Conservation (phyloP, 345 rosid species). For the Abelmoschus esculentus region DNA sequence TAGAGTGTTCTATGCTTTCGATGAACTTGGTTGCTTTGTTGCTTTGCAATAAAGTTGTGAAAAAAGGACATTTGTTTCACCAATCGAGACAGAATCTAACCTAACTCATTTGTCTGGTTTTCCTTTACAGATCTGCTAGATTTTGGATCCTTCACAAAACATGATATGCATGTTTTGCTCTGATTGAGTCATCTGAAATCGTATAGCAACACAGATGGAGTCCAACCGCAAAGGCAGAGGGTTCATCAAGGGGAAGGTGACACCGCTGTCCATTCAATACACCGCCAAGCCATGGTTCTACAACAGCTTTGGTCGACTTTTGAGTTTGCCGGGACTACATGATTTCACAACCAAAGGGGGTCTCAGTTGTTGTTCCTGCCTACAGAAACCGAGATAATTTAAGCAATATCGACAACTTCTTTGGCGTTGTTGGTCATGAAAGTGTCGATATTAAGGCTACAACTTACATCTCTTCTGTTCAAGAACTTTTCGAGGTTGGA, state of each 20-base stretch:
- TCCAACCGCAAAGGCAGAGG: conserved; percentile 42
- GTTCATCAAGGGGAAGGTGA: conserved; percentile 42
- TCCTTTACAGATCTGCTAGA: neutral
- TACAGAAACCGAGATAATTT: conserved; percentile 17
- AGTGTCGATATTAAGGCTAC: conserved; percentile 41
- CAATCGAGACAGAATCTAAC: neutral
- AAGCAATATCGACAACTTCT: conserved; percentile 24
- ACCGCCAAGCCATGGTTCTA: too few relatives aligned
- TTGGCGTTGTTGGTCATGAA: conserved; percentile 29
- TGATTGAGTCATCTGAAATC: neutral
- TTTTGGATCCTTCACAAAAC: neutral
- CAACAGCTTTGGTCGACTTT: too few relatives aligned
- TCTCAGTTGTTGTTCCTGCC: too few relatives aligned
- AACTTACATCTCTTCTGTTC: conserved; percentile 44
- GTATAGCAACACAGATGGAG: conserved; percentile 27
- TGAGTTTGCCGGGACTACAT: too few relatives aligned
- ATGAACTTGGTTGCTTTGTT: neutral
- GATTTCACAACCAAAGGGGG: too few relatives aligned
- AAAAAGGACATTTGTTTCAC: neutral
- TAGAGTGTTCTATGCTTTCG: neutral
- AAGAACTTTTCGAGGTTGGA: conserved; percentile 49
- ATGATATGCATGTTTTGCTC: neutral
- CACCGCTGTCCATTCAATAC: too few relatives aligned
- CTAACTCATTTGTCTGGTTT: conserved; percentile 5
- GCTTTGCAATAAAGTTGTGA: neutral